Conservation (phyloP, 1,284 basidiomycete genomes). For the Cystobasidiaceae sp. region DNA sequence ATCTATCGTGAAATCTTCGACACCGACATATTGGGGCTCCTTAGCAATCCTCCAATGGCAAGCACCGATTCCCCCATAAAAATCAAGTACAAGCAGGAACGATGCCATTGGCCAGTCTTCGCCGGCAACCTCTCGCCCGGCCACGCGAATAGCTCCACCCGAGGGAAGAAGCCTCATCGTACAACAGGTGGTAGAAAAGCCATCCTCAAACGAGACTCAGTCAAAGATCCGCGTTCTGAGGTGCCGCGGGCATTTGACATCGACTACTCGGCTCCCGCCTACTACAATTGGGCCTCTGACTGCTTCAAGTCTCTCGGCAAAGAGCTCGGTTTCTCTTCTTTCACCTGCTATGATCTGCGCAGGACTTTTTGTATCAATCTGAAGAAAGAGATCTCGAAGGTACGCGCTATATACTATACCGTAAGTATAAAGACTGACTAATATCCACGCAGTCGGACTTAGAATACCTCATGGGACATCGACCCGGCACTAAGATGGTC, state of each 20-base stretch:
- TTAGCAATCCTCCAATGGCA: neutral
- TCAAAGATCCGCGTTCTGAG: too few relatives aligned
- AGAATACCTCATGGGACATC: neutral
- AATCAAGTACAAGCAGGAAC: neutral
- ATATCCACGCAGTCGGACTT: neutral
- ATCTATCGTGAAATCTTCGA: neutral
- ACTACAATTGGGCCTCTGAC: neutral
- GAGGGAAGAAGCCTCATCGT: too few relatives aligned
- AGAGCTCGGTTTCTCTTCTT: neutral
- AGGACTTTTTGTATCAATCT: neutral
- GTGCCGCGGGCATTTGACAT: too few relatives aligned
- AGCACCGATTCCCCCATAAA: neutral
- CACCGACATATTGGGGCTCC: neutral
- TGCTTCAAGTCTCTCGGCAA: neutral
- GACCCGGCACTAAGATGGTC: neutral
- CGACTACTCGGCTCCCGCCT: neutral
- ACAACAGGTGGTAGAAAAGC: too few relatives aligned
- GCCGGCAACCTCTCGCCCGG: too few relatives aligned
- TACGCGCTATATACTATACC: neutral
- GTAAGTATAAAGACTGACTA: neutral
- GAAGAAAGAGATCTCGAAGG: neutral
- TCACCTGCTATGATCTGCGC: neutral
- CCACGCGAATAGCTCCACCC: too few relatives aligned
- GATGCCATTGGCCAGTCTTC: neutral
- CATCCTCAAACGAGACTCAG: too few relatives aligned